Base-by-base conservation (phyloP, 129 eudicot species). In the Logfia minima region DNA sequence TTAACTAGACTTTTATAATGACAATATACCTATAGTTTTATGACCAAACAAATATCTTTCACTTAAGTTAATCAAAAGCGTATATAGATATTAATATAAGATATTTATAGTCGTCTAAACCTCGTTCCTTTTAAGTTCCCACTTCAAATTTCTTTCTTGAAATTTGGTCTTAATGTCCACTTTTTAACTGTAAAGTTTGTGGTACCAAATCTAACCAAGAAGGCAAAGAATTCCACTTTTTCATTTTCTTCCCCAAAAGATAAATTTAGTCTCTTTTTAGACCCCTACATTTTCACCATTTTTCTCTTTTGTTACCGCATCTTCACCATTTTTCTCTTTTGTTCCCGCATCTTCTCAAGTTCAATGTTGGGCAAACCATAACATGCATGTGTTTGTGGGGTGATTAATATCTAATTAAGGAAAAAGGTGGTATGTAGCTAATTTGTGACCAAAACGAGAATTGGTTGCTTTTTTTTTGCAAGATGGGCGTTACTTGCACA, bases 151-250 rank as follows among this genome's bases (percentile, higher is more conserved):
- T 32, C 35, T 6, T 35, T 35, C 41, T 35, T 61, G 18, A 18
- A 63, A 26, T 41, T 63, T 18, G 18, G 19, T 63, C 23, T 16
- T 9, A 6, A 6, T 60, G 22, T 60, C 22, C 31, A 67, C 74
- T 77, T 77, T 68, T 29, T 68, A 68, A 68, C 81, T 77, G 76
- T 77, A 77, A 77, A 77, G 81, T 68, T 68, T 14, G 37, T 58
- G 51, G 51, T 58, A 53, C 61, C 70, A 24, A 56, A 21, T 53
- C 62, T 69, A 59, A 16, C 68, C 62, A 69, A 24, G 62, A 58
- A 56, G 70, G 70, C 68, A 77, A 77, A 60, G 74, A 77, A 56
- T 56, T 68, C 62, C 75, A 14, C 14, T 5, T 69, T 53, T 17
- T 2, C 66, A 18, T 52, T 66, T 66, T 10, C 16, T 24, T 5